Conservation (phyloP, 148 eudicot species). For the Nepenthes gracilis region DNA sequence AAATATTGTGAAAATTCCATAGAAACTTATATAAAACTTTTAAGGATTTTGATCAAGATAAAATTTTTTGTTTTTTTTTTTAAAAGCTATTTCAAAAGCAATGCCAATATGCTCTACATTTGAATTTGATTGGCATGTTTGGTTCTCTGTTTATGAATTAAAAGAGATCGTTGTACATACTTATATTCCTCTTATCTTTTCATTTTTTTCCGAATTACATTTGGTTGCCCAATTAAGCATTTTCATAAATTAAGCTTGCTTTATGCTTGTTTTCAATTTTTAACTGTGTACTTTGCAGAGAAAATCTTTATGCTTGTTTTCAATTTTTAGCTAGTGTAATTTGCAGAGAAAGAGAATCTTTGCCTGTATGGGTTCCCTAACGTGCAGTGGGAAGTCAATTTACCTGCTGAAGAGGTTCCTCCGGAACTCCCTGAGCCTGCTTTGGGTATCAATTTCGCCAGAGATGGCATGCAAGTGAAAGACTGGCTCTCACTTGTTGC, state of each 20-base stretch:
- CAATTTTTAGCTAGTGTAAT: neutral
- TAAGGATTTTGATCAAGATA: too few species aligned
- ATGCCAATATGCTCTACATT: too few species aligned
- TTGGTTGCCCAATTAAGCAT: too few species aligned
- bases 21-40: too few species aligned
- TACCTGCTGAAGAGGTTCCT: conserved; percentile 31
- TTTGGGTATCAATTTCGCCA: conserved; percentile 25
- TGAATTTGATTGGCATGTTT: too few species aligned
- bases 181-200: too few species aligned
- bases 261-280: neutral
- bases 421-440: conserved; percentile 32
- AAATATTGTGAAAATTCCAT: too few species aligned
- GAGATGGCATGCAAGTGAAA: conserved; percentile 25
- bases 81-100: too few species aligned
- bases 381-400: conserved; percentile 15
- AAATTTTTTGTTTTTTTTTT: too few species aligned
- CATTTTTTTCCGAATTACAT: too few species aligned
- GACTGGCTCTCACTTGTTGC: conserved; percentile 31
- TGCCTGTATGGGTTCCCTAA: conserved; percentile 1
- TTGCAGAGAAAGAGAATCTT: conserved; percentile 7
- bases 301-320: neutral
- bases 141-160: too few species aligned
- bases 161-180: too few species aligned
- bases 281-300: neutral
- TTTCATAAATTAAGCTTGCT: neutral